These are phyloP conservation scores for Verticillium isaacii DNA, from an alignment of 2,329 filamentous ascomycete genomes.

Conservation along the genomic window DNA sequence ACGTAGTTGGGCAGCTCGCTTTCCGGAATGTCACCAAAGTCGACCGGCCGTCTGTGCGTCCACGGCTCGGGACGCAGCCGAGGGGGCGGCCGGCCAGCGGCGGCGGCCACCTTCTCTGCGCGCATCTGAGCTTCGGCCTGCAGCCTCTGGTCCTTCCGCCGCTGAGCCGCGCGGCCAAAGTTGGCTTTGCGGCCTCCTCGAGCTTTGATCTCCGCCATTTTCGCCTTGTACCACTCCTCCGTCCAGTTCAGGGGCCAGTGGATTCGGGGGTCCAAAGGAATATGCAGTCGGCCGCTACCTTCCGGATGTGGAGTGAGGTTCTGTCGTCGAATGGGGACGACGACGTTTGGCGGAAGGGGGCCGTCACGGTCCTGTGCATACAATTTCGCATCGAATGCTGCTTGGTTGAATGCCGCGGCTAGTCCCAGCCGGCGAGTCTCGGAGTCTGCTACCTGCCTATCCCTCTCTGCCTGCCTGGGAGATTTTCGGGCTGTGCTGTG, in stretches of 20 bases:
- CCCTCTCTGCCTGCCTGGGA: background rate
- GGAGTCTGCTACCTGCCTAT: background rate
- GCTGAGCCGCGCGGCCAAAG: slow-evolving; percentile 39
- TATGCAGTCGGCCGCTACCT: slow-evolving; percentile 30
- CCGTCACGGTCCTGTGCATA: slow-evolving; percentile 11
- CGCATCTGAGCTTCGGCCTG: slow-evolving; percentile 11
- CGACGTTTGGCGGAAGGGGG: slow-evolving; percentile 8
- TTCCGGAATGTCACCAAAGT: slow-evolving; percentile 32
- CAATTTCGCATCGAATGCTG: slow-evolving; percentile 12
- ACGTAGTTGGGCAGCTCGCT: slow-evolving; percentile 40
- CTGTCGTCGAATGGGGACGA: background rate
- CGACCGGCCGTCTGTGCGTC: slow-evolving; percentile 19
- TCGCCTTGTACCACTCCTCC: slow-evolving; percentile 39
- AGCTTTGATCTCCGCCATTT: slow-evolving; percentile 42
- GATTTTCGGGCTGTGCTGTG: background rate
- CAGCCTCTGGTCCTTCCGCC: slow-evolving; percentile 26
- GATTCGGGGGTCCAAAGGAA: slow-evolving; percentile 45
- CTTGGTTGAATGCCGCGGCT: slow-evolving; percentile 8
- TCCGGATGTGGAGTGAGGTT: slow-evolving; percentile 3
- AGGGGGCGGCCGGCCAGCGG: background rate
- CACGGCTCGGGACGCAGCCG: slow-evolving; percentile 23
- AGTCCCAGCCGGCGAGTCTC: slow-evolving; percentile 4
- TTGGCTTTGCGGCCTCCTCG: slow-evolving; percentile 46
- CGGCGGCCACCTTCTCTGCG: background rate
- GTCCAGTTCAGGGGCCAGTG: slow-evolving; percentile 40